A percentile compares a stretch with the other conserved stretches of the same genome.
These are phyloP conservation scores for Ascocoryne sarcoides DNA, from an alignment of 2,329 filamentous ascomycete genomes.

Conservation along the genomic window DNA sequence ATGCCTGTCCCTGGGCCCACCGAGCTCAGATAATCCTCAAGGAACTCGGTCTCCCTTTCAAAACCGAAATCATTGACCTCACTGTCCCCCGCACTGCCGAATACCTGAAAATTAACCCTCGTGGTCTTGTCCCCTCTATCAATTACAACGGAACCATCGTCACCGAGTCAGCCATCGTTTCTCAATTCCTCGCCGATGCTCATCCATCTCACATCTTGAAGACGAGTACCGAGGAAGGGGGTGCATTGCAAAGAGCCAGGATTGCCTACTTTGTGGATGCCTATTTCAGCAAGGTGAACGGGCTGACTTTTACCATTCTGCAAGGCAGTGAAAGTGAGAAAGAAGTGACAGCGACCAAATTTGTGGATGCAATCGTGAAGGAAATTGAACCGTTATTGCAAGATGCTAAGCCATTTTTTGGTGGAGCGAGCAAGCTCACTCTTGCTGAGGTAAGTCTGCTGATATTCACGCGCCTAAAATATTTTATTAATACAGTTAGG, in stretches of 20 bases:
- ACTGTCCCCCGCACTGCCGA: slow-evolving; percentile 57
- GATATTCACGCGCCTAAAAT: not conserved
- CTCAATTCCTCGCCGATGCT: slow-evolving; percentile 60
- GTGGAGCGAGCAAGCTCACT: slow-evolving; percentile 55
- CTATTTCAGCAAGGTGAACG: slow-evolving; percentile 52
- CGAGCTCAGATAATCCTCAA: slow-evolving; percentile 64
- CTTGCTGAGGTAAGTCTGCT: slow-evolving; percentile 57
- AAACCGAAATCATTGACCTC: slow-evolving; percentile 68
- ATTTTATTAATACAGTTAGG: slow-evolving; percentile 32
- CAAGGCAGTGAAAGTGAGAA: slow-evolving; percentile 35
- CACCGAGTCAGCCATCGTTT: slow-evolving; percentile 65
- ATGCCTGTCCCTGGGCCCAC: slow-evolving; percentile 64
- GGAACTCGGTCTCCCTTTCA: slow-evolving; percentile 56
- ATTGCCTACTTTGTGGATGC: slow-evolving; percentile 67
- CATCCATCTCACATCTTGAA: slow-evolving; percentile 61
- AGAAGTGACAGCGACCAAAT: slow-evolving; percentile 42
- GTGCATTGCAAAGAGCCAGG: slow-evolving; percentile 54
- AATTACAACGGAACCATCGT: slow-evolving; percentile 59
- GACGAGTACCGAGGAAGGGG: slow-evolving; percentile 39
- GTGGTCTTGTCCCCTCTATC: slow-evolving; percentile 66
- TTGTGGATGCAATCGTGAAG: slow-evolving; percentile 51
- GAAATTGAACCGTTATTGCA: slow-evolving; percentile 65
- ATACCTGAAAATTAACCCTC: slow-evolving; percentile 71
- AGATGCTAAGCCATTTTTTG: slow-evolving; percentile 52
- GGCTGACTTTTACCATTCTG: slow-evolving; percentile 38